These are phyloP conservation scores for Trichophyton schoenleinii DNA, from an alignment of 2,329 filamentous ascomycete species.

Conservation along the genomic window DNA sequence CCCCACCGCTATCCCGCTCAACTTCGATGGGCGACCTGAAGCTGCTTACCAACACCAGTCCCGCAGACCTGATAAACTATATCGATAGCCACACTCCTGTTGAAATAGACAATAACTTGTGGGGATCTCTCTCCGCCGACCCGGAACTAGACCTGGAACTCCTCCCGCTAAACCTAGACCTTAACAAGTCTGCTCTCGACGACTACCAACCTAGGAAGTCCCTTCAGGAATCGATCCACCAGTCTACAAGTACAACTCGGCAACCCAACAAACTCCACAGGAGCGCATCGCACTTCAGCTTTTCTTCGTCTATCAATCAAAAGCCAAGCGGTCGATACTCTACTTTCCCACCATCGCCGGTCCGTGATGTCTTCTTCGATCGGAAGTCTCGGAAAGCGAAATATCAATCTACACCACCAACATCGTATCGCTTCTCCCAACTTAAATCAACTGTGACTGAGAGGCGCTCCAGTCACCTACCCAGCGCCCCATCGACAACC, in stretches of 20 bases:
- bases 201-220: not conserved
- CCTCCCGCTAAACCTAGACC: not conserved
- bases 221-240: not conserved
- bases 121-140: not conserved
- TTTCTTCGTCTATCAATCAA: not conserved
- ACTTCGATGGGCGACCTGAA: not conserved
- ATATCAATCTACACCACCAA: not conserved
- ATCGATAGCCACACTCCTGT: not conserved
- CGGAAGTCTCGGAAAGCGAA: not conserved
- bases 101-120: not conserved
- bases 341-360: not conserved
- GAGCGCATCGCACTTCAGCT: not conserved
- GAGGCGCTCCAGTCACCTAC: not conserved
- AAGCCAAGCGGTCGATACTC: not conserved
- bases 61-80: not conserved
- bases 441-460: not conserved
- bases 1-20: not conserved
- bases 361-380: not conserved
- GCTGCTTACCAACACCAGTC: not conserved
- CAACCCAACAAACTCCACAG: not conserved
- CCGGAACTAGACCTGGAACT: not conserved
- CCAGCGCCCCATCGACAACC: not conserved
- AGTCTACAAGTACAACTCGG: not conserved
- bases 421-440: not conserved
- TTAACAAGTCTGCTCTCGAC: not conserved